Conservation (phyloP, 306 rosid genomes). For the Rubus parviflorus region DNA sequence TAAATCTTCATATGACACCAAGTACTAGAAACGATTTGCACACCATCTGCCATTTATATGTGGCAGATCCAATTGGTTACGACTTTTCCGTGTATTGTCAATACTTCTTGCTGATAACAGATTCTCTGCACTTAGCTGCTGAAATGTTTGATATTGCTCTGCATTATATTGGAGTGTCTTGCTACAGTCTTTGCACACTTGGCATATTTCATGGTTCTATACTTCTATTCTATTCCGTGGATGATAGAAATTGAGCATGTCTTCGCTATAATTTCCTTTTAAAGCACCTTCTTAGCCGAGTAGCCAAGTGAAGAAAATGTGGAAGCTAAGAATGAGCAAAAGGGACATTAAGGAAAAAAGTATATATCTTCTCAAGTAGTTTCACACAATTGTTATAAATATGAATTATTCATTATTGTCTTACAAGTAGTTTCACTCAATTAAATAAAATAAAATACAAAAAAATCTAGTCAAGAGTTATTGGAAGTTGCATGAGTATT, state of each 20-base stretch:
- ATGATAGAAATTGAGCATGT: not conserved
- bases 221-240: not conserved
- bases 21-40: not conserved
- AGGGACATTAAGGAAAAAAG: not conserved
- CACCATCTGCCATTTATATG: not conserved
- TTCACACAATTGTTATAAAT: not conserved
- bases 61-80: not conserved
- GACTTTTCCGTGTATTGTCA: not conserved
- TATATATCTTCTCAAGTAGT: not conserved
- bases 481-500: not conserved
- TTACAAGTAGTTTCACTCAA: not conserved
- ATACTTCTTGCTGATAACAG: not conserved
- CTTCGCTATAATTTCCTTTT: not conserved
- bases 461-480: not conserved
- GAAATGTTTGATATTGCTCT: conserved; percentile 5
- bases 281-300: not conserved
- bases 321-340: not conserved
- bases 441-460: not conserved
- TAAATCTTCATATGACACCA: not conserved
- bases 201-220: not conserved
- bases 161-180: not conserved
- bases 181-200: not conserved
- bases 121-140: not conserved
- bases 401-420: not conserved
- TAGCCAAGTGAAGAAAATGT: conserved; percentile 1